Evolutionary conservation across 1,139 yeast genomes (phyloP).

Genomic region (Zygosaccharomyces sapae): DNA sequence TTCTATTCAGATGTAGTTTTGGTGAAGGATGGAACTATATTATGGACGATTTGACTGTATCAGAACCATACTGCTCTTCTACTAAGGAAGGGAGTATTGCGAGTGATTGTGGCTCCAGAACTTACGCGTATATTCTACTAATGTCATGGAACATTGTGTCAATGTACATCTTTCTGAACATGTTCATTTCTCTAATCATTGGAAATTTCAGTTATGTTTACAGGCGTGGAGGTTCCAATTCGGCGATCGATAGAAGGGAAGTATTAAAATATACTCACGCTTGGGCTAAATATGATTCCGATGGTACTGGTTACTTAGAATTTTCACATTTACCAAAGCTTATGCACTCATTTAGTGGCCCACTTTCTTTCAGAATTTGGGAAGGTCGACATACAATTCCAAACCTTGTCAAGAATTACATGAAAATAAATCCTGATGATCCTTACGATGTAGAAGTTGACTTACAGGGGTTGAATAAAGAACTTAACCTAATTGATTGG

Average conservation of each 20-base stretch:
- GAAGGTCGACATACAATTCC: conserved; percentile 53
- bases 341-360: conserved; percentile 63
- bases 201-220: conserved; percentile 88
- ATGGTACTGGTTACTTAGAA: conserved; percentile 70
- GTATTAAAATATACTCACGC: conserved; percentile 64
- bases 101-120: conserved; percentile 77
- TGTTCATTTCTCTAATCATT: conserved; percentile 86
- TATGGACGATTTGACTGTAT: conserved; percentile 69
- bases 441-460: conserved; percentile 60
- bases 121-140: conserved; percentile 72
- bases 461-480: conserved; percentile 42
- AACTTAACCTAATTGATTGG: conserved; percentile 49
- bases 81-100: conserved; percentile 40
- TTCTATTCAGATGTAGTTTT: conserved; percentile 80
- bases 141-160: conserved; percentile 87
- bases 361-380: conserved; percentile 65
- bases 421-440: conserved; percentile 44
- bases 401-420: conserved; percentile 49
- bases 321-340: conserved; percentile 54
- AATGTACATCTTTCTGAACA: conserved; percentile 89
- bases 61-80: conserved; percentile 60
- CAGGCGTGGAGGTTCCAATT: conserved; percentile 48
- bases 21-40: conserved; percentile 97
- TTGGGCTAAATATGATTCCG: conserved; percentile 77
- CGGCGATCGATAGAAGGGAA: conserved; percentile 66